Evolutionary conservation across 768 basidiomycete genomes (phyloP), one percentile per base, ranked within the genome.

Genomic region (Russula brevipes): DNA sequence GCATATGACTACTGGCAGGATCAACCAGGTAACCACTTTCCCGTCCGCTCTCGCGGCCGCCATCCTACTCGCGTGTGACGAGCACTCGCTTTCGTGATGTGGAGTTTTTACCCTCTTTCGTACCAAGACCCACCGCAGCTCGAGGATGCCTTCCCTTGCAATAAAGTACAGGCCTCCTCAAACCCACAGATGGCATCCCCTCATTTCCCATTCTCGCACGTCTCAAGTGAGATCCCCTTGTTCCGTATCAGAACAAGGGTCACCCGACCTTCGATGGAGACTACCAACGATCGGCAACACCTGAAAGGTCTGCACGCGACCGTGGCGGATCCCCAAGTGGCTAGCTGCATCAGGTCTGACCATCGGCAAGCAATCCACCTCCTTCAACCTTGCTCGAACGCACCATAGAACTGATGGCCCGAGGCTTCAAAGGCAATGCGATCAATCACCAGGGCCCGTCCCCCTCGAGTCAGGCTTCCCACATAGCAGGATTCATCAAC

Each of bases 1-100:
- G 85, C 85, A 86, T 86, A 85, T 85, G 82, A 85, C 84, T 85
- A 86, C 84, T 86, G 83, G 85, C 84, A 86, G 84, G 83, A 86
- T 86, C 85, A 86, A 86, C 85, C 85, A 85, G 85, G 83, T 86
- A 85, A 85, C 84, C 84, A 84, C 79, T 80, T 75, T 77, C 68
- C 70, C 59, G 74, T 24, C 82, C 77, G 81, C 82, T 83, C 84
- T 53, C 62, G 65, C 60, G 69, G 63, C 67, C 58, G 39, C 66
- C 55, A 54, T 60, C 24, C 59, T 60, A 64, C 65, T 66, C 53
- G 60, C 57, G 61, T 62, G 66, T 60, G 60, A 52, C 58, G 63
- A 60, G 57, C 62, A 63, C 61, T 67, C 64, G 60, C 64, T 60
- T 54, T 70, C 69, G 54, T 63, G 61, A 64, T 39, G 46, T 6